A percentile compares a stretch with the other conserved stretches of the same genome.
Evolutionary conservation across 2,329 filamentous ascomycete genomes (phyloP).

Genomic region (Trichoderma polysporum): DNA sequence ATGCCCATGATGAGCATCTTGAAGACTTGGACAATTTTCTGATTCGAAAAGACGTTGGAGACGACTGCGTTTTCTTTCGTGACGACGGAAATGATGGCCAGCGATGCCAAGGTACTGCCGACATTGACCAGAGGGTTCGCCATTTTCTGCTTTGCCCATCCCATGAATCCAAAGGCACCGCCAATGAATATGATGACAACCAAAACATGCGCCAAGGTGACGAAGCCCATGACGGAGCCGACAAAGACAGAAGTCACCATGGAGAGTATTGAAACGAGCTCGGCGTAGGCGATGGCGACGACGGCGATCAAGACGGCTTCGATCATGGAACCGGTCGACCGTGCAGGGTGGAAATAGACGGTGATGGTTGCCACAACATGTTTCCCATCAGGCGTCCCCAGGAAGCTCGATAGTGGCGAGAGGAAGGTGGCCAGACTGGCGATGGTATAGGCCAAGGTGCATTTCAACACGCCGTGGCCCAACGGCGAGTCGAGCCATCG

Average conservation of each 20-base stretch:
- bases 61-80: slow-evolving; percentile 86
- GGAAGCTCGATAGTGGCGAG: slow-evolving; percentile 63
- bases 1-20: slow-evolving; percentile 80
- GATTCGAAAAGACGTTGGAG: slow-evolving; percentile 71
- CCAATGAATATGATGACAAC: slow-evolving; percentile 79
- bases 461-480: slow-evolving; percentile 78
- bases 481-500: slow-evolving; percentile 64
- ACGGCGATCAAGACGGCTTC: slow-evolving; percentile 74
- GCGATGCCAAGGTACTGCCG: slow-evolving; percentile 75
- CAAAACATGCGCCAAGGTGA: slow-evolving; percentile 71
- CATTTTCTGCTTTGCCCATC: slow-evolving; percentile 75
- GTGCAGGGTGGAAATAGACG: slow-evolving; percentile 85
- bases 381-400: slow-evolving; percentile 84
- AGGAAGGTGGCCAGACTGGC: slow-evolving; percentile 82
- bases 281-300: slow-evolving; percentile 68
- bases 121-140: slow-evolving; percentile 76
- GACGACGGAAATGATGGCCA: slow-evolving; percentile 79
- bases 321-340: slow-evolving; percentile 80
- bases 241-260: slow-evolving; percentile 81
- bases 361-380: slow-evolving; percentile 87
- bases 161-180: slow-evolving; percentile 77
- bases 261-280: slow-evolving; percentile 69
- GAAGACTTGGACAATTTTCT: slow-evolving; percentile 51
- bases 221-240: slow-evolving; percentile 60
- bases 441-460: slow-evolving; percentile 79